A percentile compares a stretch with the other conserved stretches of the same genome.
These are phyloP conservation scores for Ustilago crameri DNA, from an alignment of 1,284 basidiomycete genomes.

Conservation along the genomic window DNA sequence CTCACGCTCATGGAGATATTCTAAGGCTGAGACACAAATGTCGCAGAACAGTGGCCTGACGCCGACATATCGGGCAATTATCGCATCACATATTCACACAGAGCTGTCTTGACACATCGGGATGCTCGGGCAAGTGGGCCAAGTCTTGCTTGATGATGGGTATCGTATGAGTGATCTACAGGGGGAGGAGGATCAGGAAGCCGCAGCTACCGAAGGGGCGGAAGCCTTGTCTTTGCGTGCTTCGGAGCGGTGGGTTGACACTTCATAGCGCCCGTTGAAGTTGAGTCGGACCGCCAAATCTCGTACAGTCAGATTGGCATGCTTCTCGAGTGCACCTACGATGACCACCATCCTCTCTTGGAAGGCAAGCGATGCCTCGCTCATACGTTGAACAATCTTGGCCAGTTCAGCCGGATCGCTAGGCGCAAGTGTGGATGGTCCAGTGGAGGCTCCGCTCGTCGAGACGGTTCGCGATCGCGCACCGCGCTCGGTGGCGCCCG, in stretches of 20 bases:
- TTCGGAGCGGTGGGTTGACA: conserved; percentile 20
- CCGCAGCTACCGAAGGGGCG: conserved; percentile 11
- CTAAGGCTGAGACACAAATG: no score
- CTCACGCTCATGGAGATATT: no score
- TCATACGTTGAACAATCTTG: conserved; percentile 39
- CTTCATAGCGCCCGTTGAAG: conserved; percentile 61
- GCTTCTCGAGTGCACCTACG: conserved; percentile 60
- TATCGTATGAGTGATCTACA: background rate
- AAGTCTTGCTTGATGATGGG: background rate
- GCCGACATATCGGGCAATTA: no score
- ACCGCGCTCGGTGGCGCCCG: conserved; percentile 30
- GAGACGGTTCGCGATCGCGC: conserved; percentile 32
- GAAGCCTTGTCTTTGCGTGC: conserved; percentile 24
- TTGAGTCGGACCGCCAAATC: conserved; percentile 58
- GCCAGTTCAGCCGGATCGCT: conserved; percentile 33
- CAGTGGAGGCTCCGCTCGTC: conserved; percentile 18
- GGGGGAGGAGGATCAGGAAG: conserved; percentile 7
- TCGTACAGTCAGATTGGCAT: conserved; percentile 62
- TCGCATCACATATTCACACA: no score
- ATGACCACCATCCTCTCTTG: conserved; percentile 58
- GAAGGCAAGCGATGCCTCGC: conserved; percentile 46
- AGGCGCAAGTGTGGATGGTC: conserved; percentile 21
- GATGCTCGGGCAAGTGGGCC: no score
- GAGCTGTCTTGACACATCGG: no score
- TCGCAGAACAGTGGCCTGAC: no score